Base-by-base conservation (phyloP, 2,329 filamentous ascomycete species). In the Apiospora malaysiana region DNA sequence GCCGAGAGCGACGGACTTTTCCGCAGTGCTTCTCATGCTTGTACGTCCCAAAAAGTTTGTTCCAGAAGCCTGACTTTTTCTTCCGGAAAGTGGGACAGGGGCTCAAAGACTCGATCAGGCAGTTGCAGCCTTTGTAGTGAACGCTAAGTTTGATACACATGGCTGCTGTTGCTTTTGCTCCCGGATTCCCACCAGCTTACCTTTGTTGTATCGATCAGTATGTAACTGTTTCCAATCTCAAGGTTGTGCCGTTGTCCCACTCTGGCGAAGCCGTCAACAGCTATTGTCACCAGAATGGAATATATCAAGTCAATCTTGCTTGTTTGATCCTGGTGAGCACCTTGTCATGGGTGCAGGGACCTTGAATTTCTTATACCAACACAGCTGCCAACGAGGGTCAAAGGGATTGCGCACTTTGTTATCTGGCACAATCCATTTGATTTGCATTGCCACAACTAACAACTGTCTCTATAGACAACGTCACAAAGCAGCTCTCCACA, bases 51-150 rank as follows among this genome's bases (percentile, higher is more conserved):
- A 70, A 68, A 18, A 66, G 40, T 40, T 37, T 68, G 37, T 45
- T 59, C 37, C 56, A 63, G 18, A 67, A 66, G 6, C 66, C 68
- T 14, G 70, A 68, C 21, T 45, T 59, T 32, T 69, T 45, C 68
- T 68, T 71, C 42, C 63, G 70, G 23, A 51, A 67, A 32, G 51
- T 69, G 2, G 70, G 67, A 37, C 70, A 69, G 21, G 42, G 43
- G 18, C 21, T 69, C 18, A 63, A 32, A 32, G 56, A 63, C 32
- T 63, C 56, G n/a, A 21, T 21, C 18, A 63, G 27, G 21, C 56
- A 63, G 8, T 40, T 40, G 56, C 56, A 63, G 18, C 56, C 32
- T 18, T 59, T 37, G 23, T 45, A 46, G 16, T 18, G 27, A 8
- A 59, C 47, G 27, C 42, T 37, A 42, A 68, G 40, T 21, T 70